Evolutionary conservation across 805 yeast genomes (phyloP).

Genomic region (Saccharomycopsis sp.): DNA sequence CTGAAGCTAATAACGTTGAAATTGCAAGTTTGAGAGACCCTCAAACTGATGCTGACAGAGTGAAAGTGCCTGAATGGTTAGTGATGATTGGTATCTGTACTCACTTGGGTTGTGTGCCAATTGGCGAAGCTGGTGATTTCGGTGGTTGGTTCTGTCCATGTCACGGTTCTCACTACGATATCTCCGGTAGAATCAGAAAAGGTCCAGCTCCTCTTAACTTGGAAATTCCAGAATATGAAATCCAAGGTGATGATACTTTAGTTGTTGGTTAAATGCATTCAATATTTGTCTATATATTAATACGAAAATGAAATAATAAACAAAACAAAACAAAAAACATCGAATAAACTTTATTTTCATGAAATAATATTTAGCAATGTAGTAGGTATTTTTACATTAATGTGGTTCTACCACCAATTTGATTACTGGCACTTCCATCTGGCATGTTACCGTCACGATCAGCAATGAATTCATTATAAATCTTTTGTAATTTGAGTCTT

Average conservation of each 20-base stretch:
- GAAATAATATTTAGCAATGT: no score
- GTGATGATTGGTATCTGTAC: conserved; percentile 99
- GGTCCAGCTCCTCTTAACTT: conserved; percentile 99
- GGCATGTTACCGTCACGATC: conserved; percentile 87
- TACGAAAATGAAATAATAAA: no score
- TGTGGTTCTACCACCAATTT: conserved; percentile 80
- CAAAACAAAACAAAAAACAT: no score
- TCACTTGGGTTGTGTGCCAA: conserved; percentile 99
- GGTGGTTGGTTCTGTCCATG: conserved; percentile 99
- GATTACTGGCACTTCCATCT: conserved; percentile 70
- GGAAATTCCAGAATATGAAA: conserved; percentile 90
- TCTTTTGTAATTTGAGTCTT: conserved; percentile 47
- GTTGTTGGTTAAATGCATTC: conserved; percentile 84
- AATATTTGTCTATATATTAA: no score
- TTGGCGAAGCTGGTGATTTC: conserved; percentile 98
- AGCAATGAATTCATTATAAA: conserved; percentile 66
- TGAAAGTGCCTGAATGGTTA: conserved; percentile 95
- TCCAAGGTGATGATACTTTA: conserved; percentile 71
- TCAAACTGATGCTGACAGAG: conserved; percentile 88
- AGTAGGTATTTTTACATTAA: conserved; percentile 56
- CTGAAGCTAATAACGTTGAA: conserved; percentile 86
- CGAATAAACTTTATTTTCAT: no score
- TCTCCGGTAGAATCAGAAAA: conserved; percentile 99
- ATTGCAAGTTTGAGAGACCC: conserved; percentile 84
- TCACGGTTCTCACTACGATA: conserved; percentile 99